phyloP scores from a whole-genome alignment of 352 stramenopile genomes.

The Thalassiosira delicatula region DNA sequence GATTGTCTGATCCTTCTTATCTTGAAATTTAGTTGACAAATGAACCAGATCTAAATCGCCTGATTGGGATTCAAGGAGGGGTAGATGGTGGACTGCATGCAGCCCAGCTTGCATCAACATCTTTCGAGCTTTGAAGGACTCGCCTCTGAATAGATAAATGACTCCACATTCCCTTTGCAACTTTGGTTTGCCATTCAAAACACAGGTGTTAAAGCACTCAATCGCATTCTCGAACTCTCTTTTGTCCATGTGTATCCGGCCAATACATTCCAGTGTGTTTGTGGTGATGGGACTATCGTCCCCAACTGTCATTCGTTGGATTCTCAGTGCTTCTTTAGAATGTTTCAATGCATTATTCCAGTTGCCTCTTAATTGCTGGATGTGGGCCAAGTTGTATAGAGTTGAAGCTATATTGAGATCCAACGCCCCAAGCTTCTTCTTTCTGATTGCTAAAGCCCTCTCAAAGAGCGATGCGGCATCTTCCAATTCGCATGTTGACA shows the following conservation, averaged over 20 bases:
- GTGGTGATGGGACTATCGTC: conserved; percentile 59
- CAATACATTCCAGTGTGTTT: conserved; percentile 67
- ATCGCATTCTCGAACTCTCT: conserved; percentile 66
- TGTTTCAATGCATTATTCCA: conserved; percentile 70
- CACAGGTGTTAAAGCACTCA: conserved; percentile 61
- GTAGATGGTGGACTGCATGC: conserved; percentile 40
- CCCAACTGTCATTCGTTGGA: conserved; percentile 63
- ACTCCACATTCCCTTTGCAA: conserved; percentile 59
- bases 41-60: conserved; percentile 36
- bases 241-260: conserved; percentile 65
- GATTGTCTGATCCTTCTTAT: conserved; percentile 42
- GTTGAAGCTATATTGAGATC: conserved; percentile 65
- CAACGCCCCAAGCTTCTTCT: conserved; percentile 60
- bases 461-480: conserved; percentile 61
- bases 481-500: conserved; percentile 61
- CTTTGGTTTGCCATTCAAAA: conserved; percentile 53
- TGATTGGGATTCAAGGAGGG: conserved; percentile 39
- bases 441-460: conserved; percentile 62
- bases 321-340: conserved; percentile 68
- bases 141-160: conserved; percentile 62
- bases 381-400: conserved; percentile 51
- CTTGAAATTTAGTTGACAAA: conserved; percentile 56
- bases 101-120: conserved; percentile 56
- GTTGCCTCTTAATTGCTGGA: conserved; percentile 62
- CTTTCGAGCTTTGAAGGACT: conserved; percentile 46